Evolutionary conservation across 2,329 filamentous ascomycete species (phyloP), one percentile per base, ranked within the genome.

Genomic region (Zymoseptoria crescenta): DNA sequence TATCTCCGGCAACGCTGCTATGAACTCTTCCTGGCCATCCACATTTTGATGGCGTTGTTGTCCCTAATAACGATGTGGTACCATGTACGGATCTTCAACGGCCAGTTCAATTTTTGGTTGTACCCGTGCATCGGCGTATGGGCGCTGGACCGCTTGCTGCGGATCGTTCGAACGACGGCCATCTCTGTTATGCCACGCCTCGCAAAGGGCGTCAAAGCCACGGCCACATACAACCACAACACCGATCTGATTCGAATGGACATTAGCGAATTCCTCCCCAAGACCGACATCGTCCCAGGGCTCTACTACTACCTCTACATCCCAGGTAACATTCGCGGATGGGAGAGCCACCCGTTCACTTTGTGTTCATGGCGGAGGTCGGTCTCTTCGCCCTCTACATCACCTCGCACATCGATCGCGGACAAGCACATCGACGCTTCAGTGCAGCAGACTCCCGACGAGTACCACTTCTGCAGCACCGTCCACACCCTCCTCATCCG

Each of bases 1-100:
- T 80, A 76, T 68, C 72, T 84, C 19, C 76, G 82, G 0, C 75
- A 78, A 6, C 76, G 76, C 8, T 75, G 76, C n/a, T 86, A 83
- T 61, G 81, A 83, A 61, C 24, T 74, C 0, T 82, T 82, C 59
- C 68, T 82, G 5, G 60, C 79, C 10, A 51, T 79, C 0, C 80
- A 85, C 59, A 82, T 84, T 6, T 69, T 75, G 2, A 70, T 85
- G 16, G 79, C 83, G 0, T 68, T 83, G 8, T 67, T 81, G 0
- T 68, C 81, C 0, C 66, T 85, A 0, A 67, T 79, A 30, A 77
- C 77, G 0, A 79, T 83, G 75, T 79, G 80, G 45, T 78, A 77
- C 57, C 74, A 85, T 63, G 72, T 82, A 59, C 73, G 82, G n/a
- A 80, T 83, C 21, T 83, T 82, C 59, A 68, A 73, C 5, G 77